Percentiles rank a stretch among this genome's conserved stretches.
phyloP scores from a whole-genome alignment of 2,329 filamentous ascomycete species.

The Fusarium sp. region DNA sequence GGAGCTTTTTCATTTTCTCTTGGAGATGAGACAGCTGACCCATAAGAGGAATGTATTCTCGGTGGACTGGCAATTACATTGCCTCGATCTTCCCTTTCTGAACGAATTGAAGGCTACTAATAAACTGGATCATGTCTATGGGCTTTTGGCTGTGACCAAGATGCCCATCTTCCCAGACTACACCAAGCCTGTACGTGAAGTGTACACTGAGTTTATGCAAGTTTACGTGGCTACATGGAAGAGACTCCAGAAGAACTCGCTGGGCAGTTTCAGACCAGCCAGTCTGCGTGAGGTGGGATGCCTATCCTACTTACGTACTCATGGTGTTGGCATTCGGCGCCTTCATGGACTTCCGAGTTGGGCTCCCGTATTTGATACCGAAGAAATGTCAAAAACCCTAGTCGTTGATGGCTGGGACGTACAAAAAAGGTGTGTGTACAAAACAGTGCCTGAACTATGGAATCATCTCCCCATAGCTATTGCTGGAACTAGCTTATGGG shows the following conservation, averaged over 20 bases:
- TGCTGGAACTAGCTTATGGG: not conserved
- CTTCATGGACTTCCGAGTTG: not conserved
- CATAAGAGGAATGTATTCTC: too few species aligned
- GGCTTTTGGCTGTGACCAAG: not conserved
- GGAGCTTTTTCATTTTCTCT: too few species aligned
- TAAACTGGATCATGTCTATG: slow-evolving; percentile 2
- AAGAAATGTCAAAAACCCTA: not conserved
- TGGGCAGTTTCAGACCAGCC: too few species aligned
- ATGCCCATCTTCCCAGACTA: not conserved
- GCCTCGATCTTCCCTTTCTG: too few species aligned
- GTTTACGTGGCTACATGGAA: not conserved
- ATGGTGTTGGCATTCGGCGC: not conserved
- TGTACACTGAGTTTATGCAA: not conserved
- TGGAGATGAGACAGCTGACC: too few species aligned
- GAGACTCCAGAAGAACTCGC: fast-evolving
- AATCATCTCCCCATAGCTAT: not conserved
- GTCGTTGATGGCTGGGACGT: too few species aligned
- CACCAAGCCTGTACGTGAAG: not conserved
- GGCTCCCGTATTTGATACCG: not conserved
- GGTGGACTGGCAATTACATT: too few species aligned
- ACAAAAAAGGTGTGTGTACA: not conserved
- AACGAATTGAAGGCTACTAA: not conserved
- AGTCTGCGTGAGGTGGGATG: too few species aligned
- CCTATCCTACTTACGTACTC: not conserved
- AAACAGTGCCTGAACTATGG: not conserved